These are phyloP conservation scores for Exophiala xenobiotica DNA, from an alignment of 2,329 filamentous ascomycete species.

Conservation along the genomic window DNA sequence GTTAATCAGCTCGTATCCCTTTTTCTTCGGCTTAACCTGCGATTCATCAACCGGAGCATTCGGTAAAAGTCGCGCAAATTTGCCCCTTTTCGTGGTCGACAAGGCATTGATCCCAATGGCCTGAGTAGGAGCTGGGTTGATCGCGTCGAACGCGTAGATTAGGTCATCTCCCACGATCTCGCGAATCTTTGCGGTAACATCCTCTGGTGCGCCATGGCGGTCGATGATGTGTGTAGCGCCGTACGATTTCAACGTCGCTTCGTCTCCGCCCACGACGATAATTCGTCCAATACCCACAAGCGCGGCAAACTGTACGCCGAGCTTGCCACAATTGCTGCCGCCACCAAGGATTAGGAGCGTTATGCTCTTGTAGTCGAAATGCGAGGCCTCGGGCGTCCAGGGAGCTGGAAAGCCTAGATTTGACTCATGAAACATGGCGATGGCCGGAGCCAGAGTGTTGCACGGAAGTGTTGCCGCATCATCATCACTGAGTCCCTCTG, in stretches of 20 bases:
- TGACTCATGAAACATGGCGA: constrained; percentile 38
- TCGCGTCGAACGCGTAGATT: constrained; percentile 40
- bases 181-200: constrained; percentile 36
- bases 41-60: constrained; percentile 29
- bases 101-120: constrained; percentile 37
- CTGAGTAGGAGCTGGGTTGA: constrained; percentile 33
- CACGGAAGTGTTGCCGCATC: constrained; percentile 41
- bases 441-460: constrained; percentile 38
- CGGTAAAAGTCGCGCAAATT: constrained; percentile 31
- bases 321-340: constrained; percentile 30
- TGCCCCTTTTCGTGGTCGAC: constrained; percentile 39
- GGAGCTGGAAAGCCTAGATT: constrained; percentile 33
- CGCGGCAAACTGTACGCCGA: constrained; percentile 31
- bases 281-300: constrained; percentile 40
- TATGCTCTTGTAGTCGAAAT: constrained; percentile 26
- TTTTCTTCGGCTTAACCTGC: constrained; percentile 35
- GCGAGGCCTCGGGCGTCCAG: constrained; percentile 15
- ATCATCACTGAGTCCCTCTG: constrained; percentile 36
- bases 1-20: constrained; percentile 35
- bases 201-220: constrained; percentile 36
- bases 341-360: constrained; percentile 33
- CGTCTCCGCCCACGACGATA: constrained; percentile 38
- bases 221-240: constrained; percentile 47
- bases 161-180: constrained; percentile 42
- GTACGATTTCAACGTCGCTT: constrained; percentile 34